Base-by-base conservation (phyloP, 1,139 yeast genomes). In the Groenewaldozyma sp. region DNA sequence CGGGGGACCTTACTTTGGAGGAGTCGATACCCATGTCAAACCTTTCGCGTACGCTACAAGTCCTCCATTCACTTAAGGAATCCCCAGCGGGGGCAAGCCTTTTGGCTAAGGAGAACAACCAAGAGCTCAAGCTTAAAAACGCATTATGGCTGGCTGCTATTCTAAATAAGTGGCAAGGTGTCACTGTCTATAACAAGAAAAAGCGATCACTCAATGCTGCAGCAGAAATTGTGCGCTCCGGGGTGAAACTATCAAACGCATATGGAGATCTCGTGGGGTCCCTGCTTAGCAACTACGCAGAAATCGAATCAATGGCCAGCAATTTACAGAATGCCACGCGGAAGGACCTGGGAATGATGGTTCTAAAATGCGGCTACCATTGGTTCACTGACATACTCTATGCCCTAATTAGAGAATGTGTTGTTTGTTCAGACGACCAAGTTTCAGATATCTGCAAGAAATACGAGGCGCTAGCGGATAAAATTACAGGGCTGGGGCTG, bases 221-320 rank as follows among this genome's bases (percentile, higher is more conserved):
- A 4, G 69, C 63, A 35, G 51, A 68, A 20, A 67, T 82, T 2
- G 58, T 83, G 28, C 71, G 76, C 47, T 87, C 82, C 42, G 91
- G 94, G 0, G 60, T 88, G 31, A 79, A 81, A 52, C 68, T 78
- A 42, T 76, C 87, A 13, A 72, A 73, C 39, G 59, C 61, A 34
- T 80, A 78, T 31, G 75, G 76, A 11, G 76, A 71, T 3, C 60
- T 68, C 10, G 72, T 76, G 1, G 58, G 75, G 1, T 60, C 64
- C 32, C 60, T 76, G 11, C 58, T 67, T 2, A 56, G 62, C 3
- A 50, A 55, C 1, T 47, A 51, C 10, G 45, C 46, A 0, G 43
- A 49, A 3, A 65, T 66, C 37, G 49, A 53, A 3, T 48, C 51
- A 2, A 52, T 63, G 2, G 46, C 58, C 39, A 4, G 24, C 3